Conservation (phyloP, 2,329 filamentous ascomycete species). For the Colletotrichum sp. region DNA sequence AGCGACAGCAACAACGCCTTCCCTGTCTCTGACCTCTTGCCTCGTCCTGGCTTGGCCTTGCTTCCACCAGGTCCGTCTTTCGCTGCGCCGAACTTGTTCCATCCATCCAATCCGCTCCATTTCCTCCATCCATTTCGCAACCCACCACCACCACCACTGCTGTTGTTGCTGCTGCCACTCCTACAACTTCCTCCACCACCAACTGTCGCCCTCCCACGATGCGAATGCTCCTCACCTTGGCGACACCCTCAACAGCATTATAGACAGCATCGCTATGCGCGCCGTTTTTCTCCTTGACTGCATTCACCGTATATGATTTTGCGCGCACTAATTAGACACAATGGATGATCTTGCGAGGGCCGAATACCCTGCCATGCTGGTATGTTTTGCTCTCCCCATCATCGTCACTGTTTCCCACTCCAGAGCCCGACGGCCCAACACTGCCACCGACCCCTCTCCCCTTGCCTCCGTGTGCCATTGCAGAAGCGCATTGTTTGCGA, state of each 20-base stretch:
- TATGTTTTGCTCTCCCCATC: slow-evolving; percentile 41
- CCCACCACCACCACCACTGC: neutral
- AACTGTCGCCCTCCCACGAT: slow-evolving; percentile 9
- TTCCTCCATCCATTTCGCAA: slow-evolving; percentile 5
- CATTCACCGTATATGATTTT: slow-evolving; percentile 18
- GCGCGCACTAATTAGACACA: slow-evolving; percentile 28
- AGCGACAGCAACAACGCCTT: neutral
- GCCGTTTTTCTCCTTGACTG: slow-evolving; percentile 18
- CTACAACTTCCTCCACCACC: neutral
- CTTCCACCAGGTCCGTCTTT: neutral
- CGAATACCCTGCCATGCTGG: slow-evolving; percentile 95
- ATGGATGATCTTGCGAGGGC: slow-evolving; percentile 83
- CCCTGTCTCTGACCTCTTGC: neutral
- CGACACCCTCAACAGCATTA: slow-evolving; percentile 13
- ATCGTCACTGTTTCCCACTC: neutral
- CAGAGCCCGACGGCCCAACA: neutral
- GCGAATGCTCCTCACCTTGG: slow-evolving; percentile 21
- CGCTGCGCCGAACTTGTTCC: neutral
- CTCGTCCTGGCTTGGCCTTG: neutral
- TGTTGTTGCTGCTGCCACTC: neutral
- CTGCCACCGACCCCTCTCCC: slow-evolving; percentile 5
- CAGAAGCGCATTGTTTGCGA: slow-evolving; percentile 18
- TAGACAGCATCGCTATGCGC: slow-evolving; percentile 25
- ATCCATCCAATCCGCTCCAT: slow-evolving; percentile 10
- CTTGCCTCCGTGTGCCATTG: neutral